Evolutionary conservation across 768 basidiomycete species (phyloP), one percentile per base, ranked within the genome.

Genomic region (Lactifluus echinatus): DNA sequence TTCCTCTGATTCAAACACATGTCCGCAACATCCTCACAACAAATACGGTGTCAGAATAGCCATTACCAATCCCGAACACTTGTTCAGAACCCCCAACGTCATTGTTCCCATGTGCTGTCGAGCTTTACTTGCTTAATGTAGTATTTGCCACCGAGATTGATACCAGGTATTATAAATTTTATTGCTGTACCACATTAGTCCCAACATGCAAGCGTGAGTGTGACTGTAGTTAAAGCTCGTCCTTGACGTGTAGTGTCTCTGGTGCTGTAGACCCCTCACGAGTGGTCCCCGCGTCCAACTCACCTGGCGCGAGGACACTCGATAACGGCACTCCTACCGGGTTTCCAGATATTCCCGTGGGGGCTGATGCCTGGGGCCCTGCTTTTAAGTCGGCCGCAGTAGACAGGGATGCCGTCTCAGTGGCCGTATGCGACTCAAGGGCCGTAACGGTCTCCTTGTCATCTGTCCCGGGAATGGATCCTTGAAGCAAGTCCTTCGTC

Each of bases 371-470:
- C n/a, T 37, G 43, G 19, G 37, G 28, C 4, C 24, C 21, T 12
- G 1, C 15, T 10, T 46, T 21, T 4, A 15, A 11, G n/a, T 40
- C 17, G 12, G 42, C 50, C 42, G 42, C 46, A n/a, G 60, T 49
- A 14, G 61, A 47, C 1, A 61, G 47, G 17, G 57, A 45, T 24
- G 57, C 53, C 4, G 56, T 36, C 40, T 66, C 63, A 11, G 55
- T 51, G 14, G 57, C 61, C 14, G 44, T 57, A 11, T 62, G 63
- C 2, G 56, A 40, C 36, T 66, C 64, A 51, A 66, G 56, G 8
- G n/a, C n/a, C n/a, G n/a, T n/a, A n/a, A 62, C 55, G 34, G 61
- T 61, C 45, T 61, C 64, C 14, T 55, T 63, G 21, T 66, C 66
- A 56, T 59, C 66, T 23, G 67, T 65, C 64, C 66, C 63, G 19